These are phyloP conservation scores for Penicillium sp. DNA, from an alignment of 2,329 filamentous ascomycete genomes.

Conservation along the genomic window DNA sequence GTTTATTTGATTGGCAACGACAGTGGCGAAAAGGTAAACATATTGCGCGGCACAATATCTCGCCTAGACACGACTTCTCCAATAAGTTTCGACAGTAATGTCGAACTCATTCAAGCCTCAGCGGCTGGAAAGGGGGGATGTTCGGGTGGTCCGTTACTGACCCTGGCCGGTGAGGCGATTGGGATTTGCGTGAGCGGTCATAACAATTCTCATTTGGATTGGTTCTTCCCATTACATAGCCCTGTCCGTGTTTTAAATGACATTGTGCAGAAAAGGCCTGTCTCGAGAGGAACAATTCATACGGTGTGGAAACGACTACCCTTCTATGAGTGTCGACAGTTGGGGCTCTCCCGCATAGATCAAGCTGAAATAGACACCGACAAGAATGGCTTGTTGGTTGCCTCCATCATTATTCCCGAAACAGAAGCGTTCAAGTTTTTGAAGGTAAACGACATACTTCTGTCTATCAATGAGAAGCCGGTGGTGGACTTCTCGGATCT, in stretches of 20 bases:
- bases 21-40: conserved; percentile 11
- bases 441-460: conserved; percentile 9
- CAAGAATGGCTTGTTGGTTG: conserved; percentile 8
- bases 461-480: conserved; percentile 1
- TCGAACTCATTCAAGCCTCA: conserved; percentile 11
- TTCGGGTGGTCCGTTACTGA: conserved; percentile 7
- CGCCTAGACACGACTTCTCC: conserved; percentile 6
- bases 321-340: conserved; percentile 8
- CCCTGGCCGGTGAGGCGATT: conserved; percentile 7
- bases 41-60: conserved; percentile 9
- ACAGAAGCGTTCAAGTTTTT: conserved; percentile 6
- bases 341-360: conserved; percentile 5
- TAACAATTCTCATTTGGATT: conserved; percentile 9
- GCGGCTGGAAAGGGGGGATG: conserved; percentile 11
- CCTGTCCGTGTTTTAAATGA: conserved; percentile 4
- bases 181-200: conserved; percentile 12
- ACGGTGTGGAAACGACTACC: conserved; percentile 9
- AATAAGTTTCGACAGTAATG: conserved; percentile 6
- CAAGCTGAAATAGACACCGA: conserved; percentile 6
- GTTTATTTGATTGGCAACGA: conserved; percentile 11
- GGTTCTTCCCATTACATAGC: conserved; percentile 8
- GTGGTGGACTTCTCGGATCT: conserved; percentile 5
- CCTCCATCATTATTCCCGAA: conserved; percentile 4
- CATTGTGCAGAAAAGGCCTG: not conserved
- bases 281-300: conserved; percentile 9